Evolutionary conservation across 345 rosid species (phyloP).

Genomic region (Eucalyptus polyanthemos): DNA sequence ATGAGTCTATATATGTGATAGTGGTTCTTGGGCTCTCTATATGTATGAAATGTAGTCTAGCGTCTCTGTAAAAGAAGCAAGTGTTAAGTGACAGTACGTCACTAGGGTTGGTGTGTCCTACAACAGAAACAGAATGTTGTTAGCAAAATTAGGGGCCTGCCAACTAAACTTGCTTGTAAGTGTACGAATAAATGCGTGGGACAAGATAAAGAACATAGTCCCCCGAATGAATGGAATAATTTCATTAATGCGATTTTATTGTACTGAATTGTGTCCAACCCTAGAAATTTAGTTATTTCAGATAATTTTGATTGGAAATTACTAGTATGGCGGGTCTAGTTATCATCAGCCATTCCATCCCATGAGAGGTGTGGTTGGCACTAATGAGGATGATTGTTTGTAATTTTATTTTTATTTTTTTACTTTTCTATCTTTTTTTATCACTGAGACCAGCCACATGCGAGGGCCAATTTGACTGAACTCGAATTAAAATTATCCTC

Average conservation of each 20-base stretch:
- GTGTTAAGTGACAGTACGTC: background rate
- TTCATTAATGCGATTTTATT: no score
- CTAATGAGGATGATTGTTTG: no score
- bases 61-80: background rate
- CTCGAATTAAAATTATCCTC: background rate
- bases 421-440: no score
- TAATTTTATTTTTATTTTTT: no score
- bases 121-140: background rate
- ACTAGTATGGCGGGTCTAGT: fast-evolving
- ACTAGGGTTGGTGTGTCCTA: background rate
- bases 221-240: background rate
- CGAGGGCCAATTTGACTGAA: background rate
- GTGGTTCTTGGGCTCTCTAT: background rate
- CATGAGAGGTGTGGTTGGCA: background rate
- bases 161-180: background rate
- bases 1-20: background rate
- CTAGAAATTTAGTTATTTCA: background rate
- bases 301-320: no score
- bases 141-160: background rate
- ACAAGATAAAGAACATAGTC: background rate
- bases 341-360: no score
- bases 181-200: background rate
- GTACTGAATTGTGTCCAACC: background rate
- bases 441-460: background rate
- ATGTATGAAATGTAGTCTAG: no score